A percentile compares a stretch with the other conserved stretches of the same genome.
phyloP scores from a whole-genome alignment of 768 basidiomycete species.

The Suillus luteus region DNA sequence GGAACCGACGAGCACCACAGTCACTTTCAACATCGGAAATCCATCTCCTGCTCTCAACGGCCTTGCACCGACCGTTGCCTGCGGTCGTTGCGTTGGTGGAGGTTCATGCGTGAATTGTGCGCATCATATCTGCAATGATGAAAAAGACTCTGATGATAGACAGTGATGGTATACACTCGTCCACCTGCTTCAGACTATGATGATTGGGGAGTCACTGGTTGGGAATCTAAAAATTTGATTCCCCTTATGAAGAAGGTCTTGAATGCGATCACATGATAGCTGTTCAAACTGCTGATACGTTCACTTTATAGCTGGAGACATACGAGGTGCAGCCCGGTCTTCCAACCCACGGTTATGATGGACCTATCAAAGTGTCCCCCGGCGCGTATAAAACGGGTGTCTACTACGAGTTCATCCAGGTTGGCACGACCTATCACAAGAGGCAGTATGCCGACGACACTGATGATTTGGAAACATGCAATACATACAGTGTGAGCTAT shows the following conservation, averaged over 20 bases:
- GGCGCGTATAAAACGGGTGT: constrained; percentile 40
- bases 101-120: constrained; percentile 52
- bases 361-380: constrained; percentile 27
- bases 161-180: constrained; percentile 56
- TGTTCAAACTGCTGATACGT: neutral
- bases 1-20: constrained; percentile 20
- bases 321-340: constrained; percentile 22
- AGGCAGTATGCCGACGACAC: constrained; percentile 45
- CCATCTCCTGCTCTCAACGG: constrained; percentile 20
- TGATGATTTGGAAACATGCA: constrained; percentile 44
- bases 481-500: constrained; percentile 50
- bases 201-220: constrained; percentile 31
- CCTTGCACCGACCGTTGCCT: constrained; percentile 19
- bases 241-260: constrained; percentile 29
- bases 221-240: constrained; percentile 30
- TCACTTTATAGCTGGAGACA: constrained; percentile 21
- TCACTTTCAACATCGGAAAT: constrained; percentile 19
- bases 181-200: constrained; percentile 58
- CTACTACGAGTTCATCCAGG: constrained; percentile 47
- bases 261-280: neutral
- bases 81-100: constrained; percentile 32
- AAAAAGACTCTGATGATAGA: neutral
- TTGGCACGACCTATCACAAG: constrained; percentile 49
- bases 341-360: constrained; percentile 26
- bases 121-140: constrained; percentile 17